Evolutionary conservation across 208 protist species (phyloP).

Genomic region (Trypanosoma caninum): DNA sequence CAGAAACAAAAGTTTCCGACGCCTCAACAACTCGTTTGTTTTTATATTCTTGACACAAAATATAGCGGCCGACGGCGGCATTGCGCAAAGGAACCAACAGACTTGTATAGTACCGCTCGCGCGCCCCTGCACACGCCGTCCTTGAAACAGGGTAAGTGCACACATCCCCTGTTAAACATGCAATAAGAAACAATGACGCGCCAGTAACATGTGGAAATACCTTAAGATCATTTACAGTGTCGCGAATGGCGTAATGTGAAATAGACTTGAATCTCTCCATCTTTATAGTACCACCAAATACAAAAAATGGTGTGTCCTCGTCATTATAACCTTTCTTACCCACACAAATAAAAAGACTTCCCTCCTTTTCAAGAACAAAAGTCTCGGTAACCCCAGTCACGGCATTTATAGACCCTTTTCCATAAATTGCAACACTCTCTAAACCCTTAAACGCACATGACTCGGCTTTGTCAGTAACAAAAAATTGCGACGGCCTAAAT

Average conservation of each 20-base stretch:
- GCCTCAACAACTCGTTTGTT: conserved; percentile 20
- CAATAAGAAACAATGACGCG: conserved; percentile 34
- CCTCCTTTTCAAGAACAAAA: conserved; percentile 26
- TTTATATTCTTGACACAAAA: conserved; percentile 46
- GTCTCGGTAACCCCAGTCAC: conserved; percentile 7
- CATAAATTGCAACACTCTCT: conserved; percentile 6
- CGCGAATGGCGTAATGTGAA: conserved; percentile 39
- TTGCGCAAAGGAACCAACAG: conserved; percentile 3
- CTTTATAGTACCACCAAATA: conserved; percentile 28
- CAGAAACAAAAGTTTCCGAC: conserved; percentile 31
- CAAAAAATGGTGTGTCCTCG: conserved; percentile 29
- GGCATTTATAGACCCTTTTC: conserved; percentile 27
- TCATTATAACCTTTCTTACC: conserved; percentile 7
- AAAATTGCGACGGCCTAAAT: conserved; percentile 23
- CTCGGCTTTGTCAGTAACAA: conserved; percentile 19
- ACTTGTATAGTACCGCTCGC: conserved; percentile 28
- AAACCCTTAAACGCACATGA: conserved; percentile 23
- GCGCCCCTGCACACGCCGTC: conserved; percentile 21
- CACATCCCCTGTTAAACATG: conserved; percentile 19
- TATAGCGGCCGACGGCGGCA: conserved; percentile 35
- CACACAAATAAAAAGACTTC: conserved; percentile 11
- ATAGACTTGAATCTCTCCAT: conserved; percentile 33
- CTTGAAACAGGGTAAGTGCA: conserved; percentile 22
- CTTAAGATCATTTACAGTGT: conserved; percentile 38
- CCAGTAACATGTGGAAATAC: conserved; percentile 28